phyloP scores from a whole-genome alignment of 1,284 basidiomycete species.

The Austroboletus novae-zelandiae region DNA sequence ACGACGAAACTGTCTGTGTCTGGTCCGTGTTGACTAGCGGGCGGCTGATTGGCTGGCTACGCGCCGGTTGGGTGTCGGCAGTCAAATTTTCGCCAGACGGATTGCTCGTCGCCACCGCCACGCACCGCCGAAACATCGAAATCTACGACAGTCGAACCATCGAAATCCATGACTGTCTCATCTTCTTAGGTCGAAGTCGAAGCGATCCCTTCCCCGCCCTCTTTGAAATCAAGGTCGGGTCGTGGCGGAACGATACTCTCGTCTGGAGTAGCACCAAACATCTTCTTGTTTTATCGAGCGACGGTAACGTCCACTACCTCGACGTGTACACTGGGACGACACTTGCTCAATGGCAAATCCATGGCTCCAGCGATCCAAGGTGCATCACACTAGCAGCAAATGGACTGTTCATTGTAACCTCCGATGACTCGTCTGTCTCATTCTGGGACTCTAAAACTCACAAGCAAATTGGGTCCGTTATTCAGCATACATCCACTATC shows the following conservation, averaged over 20 bases:
- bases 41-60: neutral
- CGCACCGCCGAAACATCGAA: too few species aligned
- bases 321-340: neutral
- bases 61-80: neutral
- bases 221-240: neutral
- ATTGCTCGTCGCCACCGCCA: neutral
- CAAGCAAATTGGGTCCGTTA: neutral
- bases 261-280: neutral
- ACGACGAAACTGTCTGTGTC: neutral
- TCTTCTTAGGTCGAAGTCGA: too few species aligned
- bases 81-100: neutral
- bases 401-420: neutral
- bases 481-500: neutral
- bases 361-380: neutral
- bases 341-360: neutral
- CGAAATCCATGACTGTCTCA: too few species aligned
- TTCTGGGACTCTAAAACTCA: neutral
- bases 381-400: neutral
- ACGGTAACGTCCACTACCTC: neutral
- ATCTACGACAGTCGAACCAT: too few species aligned
- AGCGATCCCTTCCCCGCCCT: too few species aligned
- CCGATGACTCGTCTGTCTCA: neutral
- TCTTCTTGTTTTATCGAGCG: neutral
- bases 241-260: neutral
- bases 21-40: neutral